Evolutionary conservation across 2,329 filamentous ascomycete species (phyloP), one percentile per base, ranked within the genome.

Genomic region (Hysterium pulicare): DNA sequence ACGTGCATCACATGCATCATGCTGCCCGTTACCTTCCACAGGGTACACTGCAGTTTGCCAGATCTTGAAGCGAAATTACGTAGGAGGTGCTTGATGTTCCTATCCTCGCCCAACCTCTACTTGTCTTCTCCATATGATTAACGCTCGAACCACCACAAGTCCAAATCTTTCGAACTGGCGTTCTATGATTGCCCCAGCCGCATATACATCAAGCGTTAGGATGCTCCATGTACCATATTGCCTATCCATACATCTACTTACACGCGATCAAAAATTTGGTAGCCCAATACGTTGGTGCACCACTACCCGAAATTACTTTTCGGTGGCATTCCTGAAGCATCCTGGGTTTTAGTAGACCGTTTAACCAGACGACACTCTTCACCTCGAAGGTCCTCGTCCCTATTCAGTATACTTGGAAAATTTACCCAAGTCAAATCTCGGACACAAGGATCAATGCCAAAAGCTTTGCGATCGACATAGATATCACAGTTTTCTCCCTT

Each of bases 1-100:
- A 42, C 57, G 35, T 61, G 59, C 60, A 51, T 62, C 49, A 44
- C 42, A 50, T 56, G 56, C 51, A 51, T 54, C 42, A 41, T 57
- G 47, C 50, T 26, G 57, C 54, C n/a, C 54, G 51, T 54, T 46
- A 41, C 50, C 52, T 55, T 42, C 21, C 40, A 38, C 40, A 38
- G 26, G 32, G 32, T 53, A 53, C 58, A 57, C 58, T 55, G 53
- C 55, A 63, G 54, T 50, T 48, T 53, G 46, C 46, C 45, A 48
- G 45, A 60, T 51, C 50, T 38, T 54, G 23, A 49, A 55, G 50
- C 53, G 41, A 53, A 33, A 53, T 51, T 51, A 44, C 50, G 42
- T 50, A 40, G 44, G 34, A 43, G 43, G 40, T 22, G 42, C 39
- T 24, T 32, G 33, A 26, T 17, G 32, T 44, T 32, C 38, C 35